These are phyloP conservation scores for Novymonas esmeraldas DNA, from an alignment of 208 protist species.

Conservation along the genomic window DNA sequence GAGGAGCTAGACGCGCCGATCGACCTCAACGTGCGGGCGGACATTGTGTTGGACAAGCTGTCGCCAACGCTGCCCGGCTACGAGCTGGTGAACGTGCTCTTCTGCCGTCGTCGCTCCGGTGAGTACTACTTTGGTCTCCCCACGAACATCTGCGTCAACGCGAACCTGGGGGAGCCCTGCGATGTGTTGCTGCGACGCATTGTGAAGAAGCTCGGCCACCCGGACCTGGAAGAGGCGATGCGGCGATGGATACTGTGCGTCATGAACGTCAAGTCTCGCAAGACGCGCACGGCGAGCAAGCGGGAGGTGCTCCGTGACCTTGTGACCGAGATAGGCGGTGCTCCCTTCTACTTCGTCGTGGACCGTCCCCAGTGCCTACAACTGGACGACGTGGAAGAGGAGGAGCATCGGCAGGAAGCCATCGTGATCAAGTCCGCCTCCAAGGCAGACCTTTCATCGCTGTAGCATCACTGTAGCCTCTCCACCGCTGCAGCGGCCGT, in stretches of 20 bases:
- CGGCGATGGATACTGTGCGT: slow-evolving; percentile 57
- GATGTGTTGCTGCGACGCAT: slow-evolving; percentile 52
- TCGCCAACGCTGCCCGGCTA: slow-evolving; percentile 25
- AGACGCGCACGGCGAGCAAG: slow-evolving; percentile 45
- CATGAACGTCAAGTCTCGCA: slow-evolving; percentile 33
- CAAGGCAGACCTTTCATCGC: slow-evolving; percentile 39
- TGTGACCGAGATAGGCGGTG: slow-evolving; percentile 48
- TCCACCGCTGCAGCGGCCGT: background rate
- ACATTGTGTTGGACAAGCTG: slow-evolving; percentile 35
- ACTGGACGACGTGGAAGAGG: slow-evolving; percentile 43
- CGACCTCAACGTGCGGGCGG: slow-evolving; percentile 3
- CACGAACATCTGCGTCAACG: slow-evolving; percentile 55
- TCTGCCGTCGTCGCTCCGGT: slow-evolving; percentile 59
- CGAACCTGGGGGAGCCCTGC: slow-evolving; percentile 45
- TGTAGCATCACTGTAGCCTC: slow-evolving; percentile 15
- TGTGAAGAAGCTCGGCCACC: slow-evolving; percentile 49
- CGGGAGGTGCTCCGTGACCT: slow-evolving; percentile 49
- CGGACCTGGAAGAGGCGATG: slow-evolving; percentile 31
- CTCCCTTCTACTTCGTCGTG: slow-evolving; percentile 52
- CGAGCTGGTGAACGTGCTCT: slow-evolving; percentile 53
- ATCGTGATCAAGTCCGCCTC: slow-evolving; percentile 67
- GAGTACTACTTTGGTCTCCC: slow-evolving; percentile 75
- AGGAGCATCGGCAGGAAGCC: slow-evolving; percentile 30
- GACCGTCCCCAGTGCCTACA: slow-evolving; percentile 49
- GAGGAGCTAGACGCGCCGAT: slow-evolving; percentile 22